Conservation (phyloP, 805 yeast species). For the Maudiozyma bulderi region DNA sequence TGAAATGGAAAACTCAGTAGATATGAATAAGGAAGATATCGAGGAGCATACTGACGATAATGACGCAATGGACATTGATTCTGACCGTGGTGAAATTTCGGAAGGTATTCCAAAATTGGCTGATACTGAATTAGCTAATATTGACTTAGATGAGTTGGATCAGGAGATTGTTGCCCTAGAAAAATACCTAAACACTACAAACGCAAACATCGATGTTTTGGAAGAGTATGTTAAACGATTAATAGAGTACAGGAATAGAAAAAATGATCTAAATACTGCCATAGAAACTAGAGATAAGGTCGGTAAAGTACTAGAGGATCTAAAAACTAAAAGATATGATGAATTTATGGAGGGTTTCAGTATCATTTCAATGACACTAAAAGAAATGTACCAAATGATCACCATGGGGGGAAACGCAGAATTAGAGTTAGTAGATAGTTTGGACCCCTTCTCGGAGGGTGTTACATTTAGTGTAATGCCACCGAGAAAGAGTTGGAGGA, state of each 20-base stretch:
- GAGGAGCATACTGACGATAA: neutral
- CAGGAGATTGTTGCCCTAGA: constrained; percentile 47
- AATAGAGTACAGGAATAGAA: constrained; percentile 53
- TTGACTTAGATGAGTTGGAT: constrained; percentile 42
- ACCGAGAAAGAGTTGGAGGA: constrained; percentile 95
- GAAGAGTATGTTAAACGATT: constrained; percentile 66
- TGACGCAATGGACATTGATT: constrained; percentile 25
- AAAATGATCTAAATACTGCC: constrained; percentile 57
- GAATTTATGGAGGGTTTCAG: constrained; percentile 93
- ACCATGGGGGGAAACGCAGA: constrained; percentile 99
- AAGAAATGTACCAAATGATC: constrained; percentile 96
- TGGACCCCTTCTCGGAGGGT: constrained; percentile 98
- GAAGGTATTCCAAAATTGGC: constrained; percentile 34
- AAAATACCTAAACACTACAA: constrained; percentile 43
- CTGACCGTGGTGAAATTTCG: constrained; percentile 13
- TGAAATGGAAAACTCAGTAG: neutral
- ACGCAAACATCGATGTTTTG: constrained; percentile 63
- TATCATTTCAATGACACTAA: constrained; percentile 74
- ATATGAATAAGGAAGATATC: neutral
- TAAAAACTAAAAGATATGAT: constrained; percentile 63
- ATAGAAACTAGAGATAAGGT: constrained; percentile 56
- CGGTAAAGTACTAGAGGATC: constrained; percentile 52
- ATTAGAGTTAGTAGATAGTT: constrained; percentile 84
- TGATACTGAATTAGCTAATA: constrained; percentile 40
- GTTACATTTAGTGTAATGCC: constrained; percentile 97